Percentiles rank a stretch among this genome's conserved stretches.
Evolutionary conservation across 768 basidiomycete species (phyloP).

Genomic region (Strobilomyces dryophilus): DNA sequence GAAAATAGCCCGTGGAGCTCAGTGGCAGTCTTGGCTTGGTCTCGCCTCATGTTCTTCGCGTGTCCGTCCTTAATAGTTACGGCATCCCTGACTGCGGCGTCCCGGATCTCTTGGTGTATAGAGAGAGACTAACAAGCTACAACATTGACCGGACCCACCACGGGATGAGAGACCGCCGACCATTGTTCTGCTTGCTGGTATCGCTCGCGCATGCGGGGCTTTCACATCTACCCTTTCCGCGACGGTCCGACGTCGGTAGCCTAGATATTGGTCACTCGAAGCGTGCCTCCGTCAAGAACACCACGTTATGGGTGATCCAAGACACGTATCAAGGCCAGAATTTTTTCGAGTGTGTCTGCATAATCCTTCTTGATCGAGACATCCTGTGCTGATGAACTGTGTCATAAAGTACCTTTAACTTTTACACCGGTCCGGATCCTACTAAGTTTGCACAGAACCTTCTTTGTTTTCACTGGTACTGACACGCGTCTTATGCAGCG

Average conservation of each 20-base stretch:
- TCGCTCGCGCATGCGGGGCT: conserved; percentile 13
- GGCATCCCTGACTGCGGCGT: conserved; percentile 13
- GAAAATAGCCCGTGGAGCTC: conserved; percentile 4
- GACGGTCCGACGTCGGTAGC: not conserved
- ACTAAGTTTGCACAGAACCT: conserved; percentile 42
- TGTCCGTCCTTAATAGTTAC: conserved; percentile 14
- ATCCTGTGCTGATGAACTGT: conserved; percentile 4
- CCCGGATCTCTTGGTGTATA: conserved; percentile 2
- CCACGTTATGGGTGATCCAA: conserved; percentile 63
- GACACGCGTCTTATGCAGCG: conserved; percentile 39
- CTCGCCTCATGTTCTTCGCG: conserved; percentile 22
- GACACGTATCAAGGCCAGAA: conserved; percentile 61
- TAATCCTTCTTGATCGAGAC: not conserved
- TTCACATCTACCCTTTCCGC: conserved; percentile 3
- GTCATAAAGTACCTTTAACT: conserved; percentile 47
- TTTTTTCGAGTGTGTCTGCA: conserved; percentile 62
- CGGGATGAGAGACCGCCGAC: conserved; percentile 13
- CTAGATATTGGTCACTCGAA: conserved; percentile 9
- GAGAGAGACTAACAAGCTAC: not conserved
- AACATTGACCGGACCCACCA: conserved; percentile 7
- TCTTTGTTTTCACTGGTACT: conserved; percentile 10
- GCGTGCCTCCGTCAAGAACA: conserved; percentile 13
- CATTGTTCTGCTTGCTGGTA: conserved; percentile 6
- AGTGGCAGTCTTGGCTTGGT: not conserved
- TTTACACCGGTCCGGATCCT: conserved; percentile 60